Evolutionary conservation across 805 yeast genomes (phyloP), one percentile per base, ranked within the genome.

Genomic region (Ogataea sp.): DNA sequence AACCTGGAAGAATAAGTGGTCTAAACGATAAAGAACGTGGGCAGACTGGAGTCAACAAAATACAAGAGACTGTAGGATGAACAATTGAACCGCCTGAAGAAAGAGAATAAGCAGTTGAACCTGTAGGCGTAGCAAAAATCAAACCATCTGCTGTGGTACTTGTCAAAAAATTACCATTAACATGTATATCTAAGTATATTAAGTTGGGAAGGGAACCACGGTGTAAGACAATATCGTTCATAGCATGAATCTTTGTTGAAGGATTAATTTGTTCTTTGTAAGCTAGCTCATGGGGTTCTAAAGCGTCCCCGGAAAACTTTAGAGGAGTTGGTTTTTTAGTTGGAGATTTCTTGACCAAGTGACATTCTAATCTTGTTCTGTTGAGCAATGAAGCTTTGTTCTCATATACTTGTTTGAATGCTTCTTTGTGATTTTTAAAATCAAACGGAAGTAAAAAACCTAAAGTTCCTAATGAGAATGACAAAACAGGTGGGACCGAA

Each of bases 131-230:
- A 3, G 93, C 72, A 34, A 87, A 68, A 5, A 80, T 75, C 8
- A 89, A 71, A 29, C 97, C 97, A 59, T 90, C 97, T 1, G 94
- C 96, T 0, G 90, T 83, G 4, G 96, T 88, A 39, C 89, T 75
- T 7, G 97, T 90, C 39, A 90, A 64, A 52, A 80, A 83, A 55
- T 83, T 81, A 18, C 85, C 87, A 57, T 89, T 93, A 21, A 89
- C 81, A 47, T 70, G 78, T n/a, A 90, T 80, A 48, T 89, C 96
- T 43, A 90, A 65, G 38, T 83, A 78, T 2, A 93, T 78, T 45
- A 90, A 68, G 52, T 86, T 89, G 2, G 97, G 96, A 25, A 85
- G 76, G 33, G 82, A 78, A 25, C 97, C 97, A 37, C 97, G 67
- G 53, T 90, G 96, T 37, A 90, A 62, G 20, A 82, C 83, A 16